Evolutionary conservation across 2,329 filamentous ascomycete genomes (phyloP), one percentile per base, ranked within the genome.

Genomic region (Thermoascus crustaceus): DNA sequence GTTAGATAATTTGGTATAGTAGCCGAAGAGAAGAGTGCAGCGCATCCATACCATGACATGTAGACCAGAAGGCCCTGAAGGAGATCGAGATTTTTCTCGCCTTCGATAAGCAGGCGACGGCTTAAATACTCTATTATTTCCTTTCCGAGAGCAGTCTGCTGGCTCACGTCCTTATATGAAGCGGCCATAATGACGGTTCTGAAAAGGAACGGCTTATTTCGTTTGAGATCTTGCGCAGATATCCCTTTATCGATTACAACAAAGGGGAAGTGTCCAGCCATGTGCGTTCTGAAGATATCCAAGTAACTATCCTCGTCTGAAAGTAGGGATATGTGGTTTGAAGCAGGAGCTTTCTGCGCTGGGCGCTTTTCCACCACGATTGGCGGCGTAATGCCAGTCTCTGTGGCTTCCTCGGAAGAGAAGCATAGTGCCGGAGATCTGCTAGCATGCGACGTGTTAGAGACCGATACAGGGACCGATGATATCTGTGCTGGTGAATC

Each of bases 1-100:
- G 21, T 23, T 23, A 7, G n/a, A 7, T 24, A 30, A 38, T 24
- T 26, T 38, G 14, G n/a, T 24, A 6, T n/a, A n/a, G n/a, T n/a
- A n/a, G n/a, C n/a, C n/a, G n/a, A 29, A 5, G 13, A 13, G 13
- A 29, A 10, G 4, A 13, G 16, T 8, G 10, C 24, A n/a, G n/a
- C 11, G 6, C 7, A 29, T n/a, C n/a, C 26, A 8, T 29, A 58
- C 55, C 56, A 60, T 3, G 47, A 49, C 9, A 49, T 34, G 37
- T 49, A 53, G 1, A 61, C 40, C 4, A 61, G 47, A 16, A 61
- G 38, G 0, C 55, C 55, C 31, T 60, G 54, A 4, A 61, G 39
- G 5, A 62, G 41, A 25, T 57, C 58, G 4, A 61, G 42, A 21
- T 44, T 50, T 33, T 56, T 55, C 8, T 52, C 47, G 2, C 48